These are phyloP conservation scores for Flueggea neowawraea DNA, from an alignment of 441 rosid genomes.

Conservation along the genomic window DNA sequence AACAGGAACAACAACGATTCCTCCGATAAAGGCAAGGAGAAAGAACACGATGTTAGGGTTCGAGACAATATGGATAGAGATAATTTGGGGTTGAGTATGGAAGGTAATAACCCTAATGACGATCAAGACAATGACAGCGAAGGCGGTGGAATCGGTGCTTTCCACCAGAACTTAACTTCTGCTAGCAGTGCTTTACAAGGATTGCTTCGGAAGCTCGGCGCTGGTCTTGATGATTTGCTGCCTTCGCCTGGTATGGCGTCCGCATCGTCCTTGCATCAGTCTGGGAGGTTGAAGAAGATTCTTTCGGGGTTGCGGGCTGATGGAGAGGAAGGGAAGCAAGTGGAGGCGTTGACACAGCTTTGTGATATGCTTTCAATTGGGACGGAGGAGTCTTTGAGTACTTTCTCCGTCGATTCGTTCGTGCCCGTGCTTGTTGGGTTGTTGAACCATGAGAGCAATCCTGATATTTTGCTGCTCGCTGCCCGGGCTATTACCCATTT, in stretches of 20 bases:
- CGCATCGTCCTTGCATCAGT: slow-evolving; percentile 83
- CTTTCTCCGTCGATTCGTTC: slow-evolving; percentile 95
- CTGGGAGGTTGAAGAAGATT: slow-evolving; percentile 87
- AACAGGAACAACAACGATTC: slow-evolving; percentile 25
- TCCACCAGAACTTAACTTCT: slow-evolving; percentile 88
- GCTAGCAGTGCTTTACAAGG: slow-evolving; percentile 99
- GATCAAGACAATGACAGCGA: slow-evolving; percentile 61
- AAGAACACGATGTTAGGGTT: slow-evolving; percentile 75
- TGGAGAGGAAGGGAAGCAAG: slow-evolving; percentile 98
- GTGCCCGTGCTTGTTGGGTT: slow-evolving; percentile 91
- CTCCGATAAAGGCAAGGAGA: slow-evolving; percentile 95
- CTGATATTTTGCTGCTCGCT: slow-evolving; percentile 97
- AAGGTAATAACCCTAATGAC: slow-evolving; percentile 6
- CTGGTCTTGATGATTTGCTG: slow-evolving; percentile 91
- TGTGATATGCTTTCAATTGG: slow-evolving; percentile 97
- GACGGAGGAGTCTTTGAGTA: slow-evolving; percentile 92
- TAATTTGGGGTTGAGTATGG: slow-evolving; percentile 23
- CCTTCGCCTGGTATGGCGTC: slow-evolving; percentile 80
- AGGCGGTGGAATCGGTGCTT: slow-evolving; percentile 66
- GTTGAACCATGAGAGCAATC: slow-evolving; percentile 91
- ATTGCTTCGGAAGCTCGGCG: slow-evolving; percentile 87
- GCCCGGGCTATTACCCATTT: slow-evolving; percentile 98
- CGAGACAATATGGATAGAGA: slow-evolving; percentile 34
- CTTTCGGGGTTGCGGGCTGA: slow-evolving; percentile 85
- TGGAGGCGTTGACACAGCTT: slow-evolving; percentile 96